Base-by-base conservation (phyloP, 2,329 filamentous ascomycete genomes). In the Pseudogymnoascus sp. region DNA sequence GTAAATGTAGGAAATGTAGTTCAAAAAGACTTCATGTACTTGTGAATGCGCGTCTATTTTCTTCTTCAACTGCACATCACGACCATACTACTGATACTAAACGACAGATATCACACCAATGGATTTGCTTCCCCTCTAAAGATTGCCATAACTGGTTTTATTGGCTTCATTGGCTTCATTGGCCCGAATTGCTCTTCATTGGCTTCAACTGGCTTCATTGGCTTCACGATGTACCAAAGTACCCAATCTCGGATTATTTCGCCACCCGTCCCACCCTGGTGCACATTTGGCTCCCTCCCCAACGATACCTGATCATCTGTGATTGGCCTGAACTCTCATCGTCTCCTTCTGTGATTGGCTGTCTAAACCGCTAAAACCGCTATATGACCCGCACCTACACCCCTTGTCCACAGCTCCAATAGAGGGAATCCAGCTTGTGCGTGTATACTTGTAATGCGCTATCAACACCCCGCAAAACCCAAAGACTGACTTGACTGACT, bases 251-350 rank as follows among this genome's bases (percentile, higher is more conserved):
- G 42, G 42, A 52, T 52, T 28, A 52, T 52, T 52, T 52, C 23
- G 42, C 42, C 42, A 52, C 42, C 42, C 42, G 42, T 52, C 42
- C 42, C 42, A 52, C 42, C 42, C 42, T 52, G n/a, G 22, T 49
- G 14, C 25, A 4, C 8, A n/a, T 7, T 45, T 25, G 22, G 41
- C 41, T 25, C 41, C 12, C 41, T 45, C 6, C 41, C 22, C 12
- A 45, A 25, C n/a, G 22, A 45, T 45, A 25, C 22, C 22, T 45
- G 41, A 45, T 12, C 19, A 23, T 2, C 9, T 42, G 3, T 42
- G 39, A 42, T 42, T 42, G 39, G 39, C 11, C 5, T 11, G 14
- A 2, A 1, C 11, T 2, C 11, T 23, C 39, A 42, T 14, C 19
- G 39, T 23, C 39, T 5, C 41, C 9, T 4, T 5, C 4, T 5